A percentile compares a stretch with the other conserved stretches of the same genome.
Evolutionary conservation across 345 rosid species (phyloP).

Genomic region (Rhizophora apiculata): DNA sequence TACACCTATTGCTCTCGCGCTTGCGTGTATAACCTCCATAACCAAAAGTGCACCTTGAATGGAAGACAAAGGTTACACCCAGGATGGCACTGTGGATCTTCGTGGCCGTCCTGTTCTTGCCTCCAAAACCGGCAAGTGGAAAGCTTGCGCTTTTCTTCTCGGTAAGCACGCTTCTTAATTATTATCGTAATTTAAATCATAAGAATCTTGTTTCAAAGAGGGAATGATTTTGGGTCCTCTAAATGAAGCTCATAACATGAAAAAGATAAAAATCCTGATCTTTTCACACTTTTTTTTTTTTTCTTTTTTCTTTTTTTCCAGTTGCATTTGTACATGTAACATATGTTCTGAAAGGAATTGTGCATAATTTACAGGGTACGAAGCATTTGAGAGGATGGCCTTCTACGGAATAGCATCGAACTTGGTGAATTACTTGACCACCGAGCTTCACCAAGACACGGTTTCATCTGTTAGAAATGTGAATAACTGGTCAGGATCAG

Average conservation of each 20-base stretch:
- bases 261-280: too few species aligned
- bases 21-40: neutral
- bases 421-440: slow-evolving; percentile 74
- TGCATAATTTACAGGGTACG: slow-evolving; percentile 50
- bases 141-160: slow-evolving; percentile 83
- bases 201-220: neutral
- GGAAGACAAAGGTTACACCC: slow-evolving; percentile 63
- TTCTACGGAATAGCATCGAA: slow-evolving; percentile 84
- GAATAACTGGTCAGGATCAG: slow-evolving; percentile 88
- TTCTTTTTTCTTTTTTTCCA: too few species aligned
- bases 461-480: slow-evolving; percentile 84
- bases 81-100: slow-evolving; percentile 83
- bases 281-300: too few species aligned
- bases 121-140: slow-evolving; percentile 78
- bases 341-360: too few species aligned
- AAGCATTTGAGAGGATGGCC: slow-evolving; percentile 96
- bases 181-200: neutral
- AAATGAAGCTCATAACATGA: too few species aligned
- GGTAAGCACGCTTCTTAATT: slow-evolving; percentile 35
- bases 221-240: too few species aligned
- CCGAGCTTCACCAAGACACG: slow-evolving; percentile 77
- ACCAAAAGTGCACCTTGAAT: slow-evolving; percentile 13
- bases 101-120: slow-evolving; percentile 64
- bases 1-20: neutral
- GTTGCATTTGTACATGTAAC: too few species aligned